Conservation (phyloP, 441 rosid species). For the Pelargonium fulgidum region DNA sequence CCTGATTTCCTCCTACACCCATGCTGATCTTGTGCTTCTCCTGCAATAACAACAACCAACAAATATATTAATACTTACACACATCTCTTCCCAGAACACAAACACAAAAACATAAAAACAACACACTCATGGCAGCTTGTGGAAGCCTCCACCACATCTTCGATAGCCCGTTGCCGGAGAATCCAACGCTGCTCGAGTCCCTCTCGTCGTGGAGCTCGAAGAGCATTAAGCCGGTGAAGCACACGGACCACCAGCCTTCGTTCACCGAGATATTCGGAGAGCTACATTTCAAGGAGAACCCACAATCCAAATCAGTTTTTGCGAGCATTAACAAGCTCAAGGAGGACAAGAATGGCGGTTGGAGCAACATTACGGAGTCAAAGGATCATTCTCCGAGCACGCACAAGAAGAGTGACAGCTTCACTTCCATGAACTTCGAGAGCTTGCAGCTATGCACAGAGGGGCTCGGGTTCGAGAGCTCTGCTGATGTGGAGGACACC, state of each 20-base stretch:
- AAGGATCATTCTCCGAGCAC: no score
- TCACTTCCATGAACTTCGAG: constrained; percentile 36
- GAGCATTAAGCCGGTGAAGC: constrained; percentile 29
- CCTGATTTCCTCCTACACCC: constrained; percentile 34
- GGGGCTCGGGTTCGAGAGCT: constrained; percentile 85
- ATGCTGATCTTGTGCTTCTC: constrained; percentile 28
- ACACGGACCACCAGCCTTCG: constrained; percentile 37
- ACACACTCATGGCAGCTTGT: constrained; percentile 54
- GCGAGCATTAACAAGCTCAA: constrained; percentile 1
- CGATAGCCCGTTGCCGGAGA: constrained; percentile 48
- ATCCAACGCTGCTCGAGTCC: constrained; percentile 46
- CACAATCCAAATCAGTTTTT: constrained; percentile 10
- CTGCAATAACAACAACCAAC: constrained; percentile 7
- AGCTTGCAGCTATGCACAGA: constrained; percentile 82
- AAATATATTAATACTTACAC: not conserved
- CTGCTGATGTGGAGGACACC: constrained; percentile 50
- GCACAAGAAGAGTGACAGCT: constrained; percentile 30
- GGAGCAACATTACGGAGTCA: constrained; percentile 11
- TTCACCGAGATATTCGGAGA: constrained; percentile 69
- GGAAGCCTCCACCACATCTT: constrained; percentile 64
- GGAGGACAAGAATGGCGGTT: constrained; percentile 6
- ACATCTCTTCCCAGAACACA: constrained; percentile 16
- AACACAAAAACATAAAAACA: constrained; percentile 10
- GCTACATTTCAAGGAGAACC: constrained; percentile 53
- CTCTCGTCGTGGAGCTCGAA: constrained; percentile 52